Conservation (phyloP, 2,329 filamentous ascomycete species). For the Ceratocystis cacaofunesta region DNA sequence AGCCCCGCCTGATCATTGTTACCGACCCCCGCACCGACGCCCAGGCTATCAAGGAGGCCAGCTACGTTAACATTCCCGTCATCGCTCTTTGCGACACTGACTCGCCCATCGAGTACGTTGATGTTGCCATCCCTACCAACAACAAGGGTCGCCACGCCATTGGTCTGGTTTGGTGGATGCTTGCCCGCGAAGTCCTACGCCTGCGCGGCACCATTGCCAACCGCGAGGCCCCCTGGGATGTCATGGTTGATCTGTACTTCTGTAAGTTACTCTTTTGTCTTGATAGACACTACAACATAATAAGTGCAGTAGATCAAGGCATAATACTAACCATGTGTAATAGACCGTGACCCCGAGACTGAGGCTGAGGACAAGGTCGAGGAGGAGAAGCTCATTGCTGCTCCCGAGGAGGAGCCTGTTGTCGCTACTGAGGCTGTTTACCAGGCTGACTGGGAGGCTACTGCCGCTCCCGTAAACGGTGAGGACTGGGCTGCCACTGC, state of each 20-base stretch:
- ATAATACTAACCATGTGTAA: constrained; percentile 18
- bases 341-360: constrained; percentile 93
- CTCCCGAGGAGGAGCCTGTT: constrained; percentile 61
- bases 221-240: constrained; percentile 95
- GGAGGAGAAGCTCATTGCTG: constrained; percentile 71
- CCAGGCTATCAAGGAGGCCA: constrained; percentile 99
- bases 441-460: constrained; percentile 74
- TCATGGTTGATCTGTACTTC: constrained; percentile 99
- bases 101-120: constrained; percentile 98
- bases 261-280: constrained; percentile 37
- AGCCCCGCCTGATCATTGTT: constrained; percentile 97
- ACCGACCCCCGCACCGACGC: constrained; percentile 99
- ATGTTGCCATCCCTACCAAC: constrained; percentile 99
- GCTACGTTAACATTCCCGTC: constrained; percentile 99
- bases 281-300: not conserved
- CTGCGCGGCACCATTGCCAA: constrained; percentile 91
- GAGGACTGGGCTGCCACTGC: constrained; percentile 55
- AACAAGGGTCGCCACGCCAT: constrained; percentile 99
- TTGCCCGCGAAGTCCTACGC: constrained; percentile 98
- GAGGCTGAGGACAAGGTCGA: constrained; percentile 97
- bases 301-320: not conserved
- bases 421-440: constrained; percentile 65
- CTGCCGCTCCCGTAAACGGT: constrained; percentile 45
- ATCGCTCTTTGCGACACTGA: constrained; percentile 98
- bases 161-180: constrained; percentile 97